Evolutionary conservation across 148 eudicot genomes (phyloP).

Genomic region (Dianthus caryophyllus): DNA sequence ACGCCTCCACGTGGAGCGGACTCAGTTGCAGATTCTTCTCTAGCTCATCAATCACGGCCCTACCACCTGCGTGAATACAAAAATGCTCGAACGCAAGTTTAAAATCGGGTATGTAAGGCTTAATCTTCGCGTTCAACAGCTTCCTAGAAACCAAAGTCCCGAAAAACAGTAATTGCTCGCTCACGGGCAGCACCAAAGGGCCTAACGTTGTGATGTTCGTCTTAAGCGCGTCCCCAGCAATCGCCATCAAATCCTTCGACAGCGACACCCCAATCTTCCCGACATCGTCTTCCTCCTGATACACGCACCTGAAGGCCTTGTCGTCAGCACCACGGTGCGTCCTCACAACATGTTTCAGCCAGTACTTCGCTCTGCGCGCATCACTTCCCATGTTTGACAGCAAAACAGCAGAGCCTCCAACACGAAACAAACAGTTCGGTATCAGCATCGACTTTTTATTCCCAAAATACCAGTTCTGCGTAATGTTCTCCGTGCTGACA

Average conservation of each 20-base stretch:
- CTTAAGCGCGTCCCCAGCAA: conserved; percentile 50
- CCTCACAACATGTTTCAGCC: conserved; percentile 49
- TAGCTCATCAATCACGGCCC: conserved; percentile 55
- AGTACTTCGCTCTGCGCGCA: conserved; percentile 42
- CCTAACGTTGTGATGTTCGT: conserved; percentile 50
- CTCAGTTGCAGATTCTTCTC: conserved; percentile 51
- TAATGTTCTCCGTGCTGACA: conserved; percentile 58
- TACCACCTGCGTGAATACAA: conserved; percentile 58
- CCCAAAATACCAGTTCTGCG: conserved; percentile 59
- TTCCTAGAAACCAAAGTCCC: conserved; percentile 27
- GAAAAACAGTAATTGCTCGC: conserved; percentile 51
- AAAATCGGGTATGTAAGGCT: conserved; percentile 56
- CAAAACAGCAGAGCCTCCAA: conserved; percentile 55
- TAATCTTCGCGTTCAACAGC: conserved; percentile 31
- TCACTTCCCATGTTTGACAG: conserved; percentile 42
- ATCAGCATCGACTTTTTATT: conserved; percentile 59
- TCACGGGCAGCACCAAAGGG: conserved; percentile 44
- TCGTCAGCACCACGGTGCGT: conserved; percentile 52
- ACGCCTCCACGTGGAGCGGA: conserved; percentile 43
- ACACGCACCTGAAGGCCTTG: conserved; percentile 47
- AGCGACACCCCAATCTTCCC: conserved; percentile 48
- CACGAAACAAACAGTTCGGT: conserved; percentile 60
- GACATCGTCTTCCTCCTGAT: conserved; percentile 42
- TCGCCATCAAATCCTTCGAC: conserved; percentile 50
- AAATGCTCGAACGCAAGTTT: conserved; percentile 56